Evolutionary conservation across 1,284 basidiomycete genomes (phyloP), one percentile per base, ranked within the genome.

Genomic region (Microbotryum saponariae): DNA sequence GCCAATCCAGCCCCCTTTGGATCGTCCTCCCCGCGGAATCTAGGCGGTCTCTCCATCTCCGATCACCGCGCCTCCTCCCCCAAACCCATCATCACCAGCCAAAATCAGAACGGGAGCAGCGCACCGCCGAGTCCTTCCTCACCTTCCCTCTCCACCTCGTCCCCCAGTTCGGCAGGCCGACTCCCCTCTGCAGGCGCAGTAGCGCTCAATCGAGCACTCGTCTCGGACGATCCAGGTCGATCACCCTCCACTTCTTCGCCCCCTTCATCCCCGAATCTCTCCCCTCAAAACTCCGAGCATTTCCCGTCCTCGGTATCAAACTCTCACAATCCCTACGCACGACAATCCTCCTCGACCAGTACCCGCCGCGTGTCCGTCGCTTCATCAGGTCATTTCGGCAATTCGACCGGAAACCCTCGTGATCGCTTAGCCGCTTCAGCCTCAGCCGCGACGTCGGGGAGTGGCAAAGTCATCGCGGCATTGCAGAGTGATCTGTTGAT

Each of bases 391-490:
- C 51, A 37, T 51, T 58, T 8, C 56, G 51, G 49, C 42, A 48
- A n/a, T 42, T 51, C 37, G 10, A 51, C 33, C 20, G 25, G 53
- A 8, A 45, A n/a, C 53, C 23, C 66, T 20, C 49, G 62, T 9
- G 67, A 69, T 20, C 58, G 67, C 2, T 37, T 69, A 16, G 48
- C 29, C 7, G 61, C 61, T 37, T 59, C 56, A 2, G 63, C 60
- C 4, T 52, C 49, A 25, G 51, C 51, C 3, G 65, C 67, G 14
- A 54, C 60, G 48, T 58, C 54, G 14, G 67, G 67, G 8, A 62
- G 59, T 10, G 69, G 69, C 25, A 67, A 66, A 29, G 67, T 70
- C 42, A 67, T 70, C 42, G 58, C 56, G 8, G 58, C 59, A 10
- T 37, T 69, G 20, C 67, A 70, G 62, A 52, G 51, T 16, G 69